Base-by-base conservation (phyloP, 225 moss, liverwort and hornwort genomes). In the Climacium dendroides region DNA sequence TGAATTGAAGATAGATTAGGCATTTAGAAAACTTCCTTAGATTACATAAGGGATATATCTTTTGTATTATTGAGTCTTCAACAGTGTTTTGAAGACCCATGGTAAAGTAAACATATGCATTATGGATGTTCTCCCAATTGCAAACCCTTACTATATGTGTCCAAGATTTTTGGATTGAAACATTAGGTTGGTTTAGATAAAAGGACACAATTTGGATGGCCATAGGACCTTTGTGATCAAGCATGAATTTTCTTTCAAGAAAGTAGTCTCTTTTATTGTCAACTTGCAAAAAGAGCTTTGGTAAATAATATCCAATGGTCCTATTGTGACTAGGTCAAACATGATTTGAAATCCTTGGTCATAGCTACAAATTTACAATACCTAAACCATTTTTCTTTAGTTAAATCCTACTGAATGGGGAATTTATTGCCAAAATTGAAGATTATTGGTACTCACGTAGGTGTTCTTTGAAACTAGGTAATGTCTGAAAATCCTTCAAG, bases 321-420 rank as follows among this genome's bases (percentile, higher is more conserved):
- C 35, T 35, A 52, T 53, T 19, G 3, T 23, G 10, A 53, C 6
- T 23, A 53, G 2, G 15, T 53, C 15, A n/a, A 1, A 37, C 10
- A 16, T 25, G 1, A 54, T 54, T 53, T 77, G 10, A 77, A 54
- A 24, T 3, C 3, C 4, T 35, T 53, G 15, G 10, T 35, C 3
- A 53, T 53, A 35, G 7, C 34, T 76, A 76, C 15, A 47, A 45
- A 45, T 30, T 4, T 2, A 19, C 7, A 2, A 19, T 19, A 45
- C 11, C 5, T 74, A 47, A 4, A 7, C 4, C 4, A 1, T n/a
- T 47, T 48, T 17, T 74, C 20, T 6, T 25, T 7, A 24, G 10
- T 24, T 24, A n/a, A n/a, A 54, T 4, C 2, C 16, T n/a, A 35
- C 0, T 24, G 4, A 54, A 25, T 2, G 7, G 15, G 2, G 0